These are phyloP conservation scores for Penicillium canariense DNA, from an alignment of 495 filamentous ascomycete species.

Conservation along the genomic window DNA sequence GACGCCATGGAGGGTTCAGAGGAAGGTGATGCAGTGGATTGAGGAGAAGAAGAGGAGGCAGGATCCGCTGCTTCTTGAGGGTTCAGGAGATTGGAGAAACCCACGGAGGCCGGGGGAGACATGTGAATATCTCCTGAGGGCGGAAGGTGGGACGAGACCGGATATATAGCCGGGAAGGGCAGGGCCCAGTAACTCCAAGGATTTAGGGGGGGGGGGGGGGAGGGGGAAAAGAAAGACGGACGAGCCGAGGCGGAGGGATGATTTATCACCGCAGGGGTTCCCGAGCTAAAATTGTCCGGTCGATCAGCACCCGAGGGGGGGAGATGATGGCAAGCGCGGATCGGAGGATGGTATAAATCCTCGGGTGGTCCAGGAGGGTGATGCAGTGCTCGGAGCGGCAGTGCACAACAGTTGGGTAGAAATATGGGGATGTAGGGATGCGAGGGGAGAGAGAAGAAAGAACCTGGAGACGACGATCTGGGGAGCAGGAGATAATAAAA, in stretches of 20 bases:
- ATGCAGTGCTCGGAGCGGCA: background rate
- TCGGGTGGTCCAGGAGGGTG: background rate
- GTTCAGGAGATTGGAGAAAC: constrained; percentile 78
- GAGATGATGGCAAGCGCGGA: too few species aligned
- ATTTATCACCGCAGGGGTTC: constrained; percentile 11
- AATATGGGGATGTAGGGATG: constrained; percentile 29
- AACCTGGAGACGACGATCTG: constrained; percentile 35
- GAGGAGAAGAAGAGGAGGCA: constrained; percentile 25
- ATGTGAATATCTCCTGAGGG: constrained; percentile 53
- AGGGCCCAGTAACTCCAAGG: too few species aligned
- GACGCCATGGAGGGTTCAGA: constrained; percentile 62
- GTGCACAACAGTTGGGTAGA: constrained; percentile 2
- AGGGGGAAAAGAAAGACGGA: constrained; percentile 15
- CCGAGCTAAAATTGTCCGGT: constrained; percentile 27
- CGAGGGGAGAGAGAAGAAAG: constrained; percentile 18
- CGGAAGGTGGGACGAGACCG: constrained; percentile 23
- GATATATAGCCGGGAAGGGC: constrained; percentile 18
- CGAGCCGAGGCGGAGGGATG: constrained; percentile 18
- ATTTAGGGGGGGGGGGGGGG: too few species aligned
- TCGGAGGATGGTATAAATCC: background rate
- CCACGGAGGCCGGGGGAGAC: constrained; percentile 69
- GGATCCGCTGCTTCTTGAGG: constrained; percentile 42
- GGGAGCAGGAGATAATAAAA: constrained; percentile 42
- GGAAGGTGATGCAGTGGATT: constrained; percentile 21
- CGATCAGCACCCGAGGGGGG: constrained; percentile 25